phyloP scores from a whole-genome alignment of 345 rosid species.

The Moricandia moricandioides region DNA sequence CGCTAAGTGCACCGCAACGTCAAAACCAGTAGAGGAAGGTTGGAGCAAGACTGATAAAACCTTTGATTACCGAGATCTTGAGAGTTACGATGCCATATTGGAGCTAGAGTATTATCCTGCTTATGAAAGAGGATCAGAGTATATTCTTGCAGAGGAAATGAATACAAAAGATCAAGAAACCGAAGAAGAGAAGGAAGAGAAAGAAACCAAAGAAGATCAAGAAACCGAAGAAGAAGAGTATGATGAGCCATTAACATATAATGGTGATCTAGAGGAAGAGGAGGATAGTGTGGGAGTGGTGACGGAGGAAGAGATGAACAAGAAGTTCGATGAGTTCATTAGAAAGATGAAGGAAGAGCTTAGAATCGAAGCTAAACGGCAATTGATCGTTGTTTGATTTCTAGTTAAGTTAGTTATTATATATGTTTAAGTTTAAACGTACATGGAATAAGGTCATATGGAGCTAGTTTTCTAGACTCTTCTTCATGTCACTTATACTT shows the following conservation, averaged over 20 bases:
- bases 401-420: neutral
- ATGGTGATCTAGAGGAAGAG: conserved; percentile 26
- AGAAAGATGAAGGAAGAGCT: conserved; percentile 77
- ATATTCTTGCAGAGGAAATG: conserved; percentile 34
- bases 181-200: conserved; percentile 17
- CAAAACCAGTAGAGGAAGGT: conserved; percentile 19
- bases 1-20: conserved; percentile 42
- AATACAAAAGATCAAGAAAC: conserved; percentile 30
- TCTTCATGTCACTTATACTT: neutral
- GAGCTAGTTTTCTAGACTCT: conserved; percentile 12
- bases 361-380: conserved; percentile 60
- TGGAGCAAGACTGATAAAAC: neutral
- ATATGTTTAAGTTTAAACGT: conserved; percentile 2
- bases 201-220: conserved; percentile 10
- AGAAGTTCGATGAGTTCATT: conserved; percentile 85
- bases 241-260: conserved; percentile 3
- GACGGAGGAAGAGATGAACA: conserved; percentile 70
- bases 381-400: conserved; percentile 49
- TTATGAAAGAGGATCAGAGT: conserved; percentile 6
- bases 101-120: neutral
- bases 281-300: conserved; percentile 40
- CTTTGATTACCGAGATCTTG: conserved; percentile 28
- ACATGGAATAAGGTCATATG: conserved; percentile 3
- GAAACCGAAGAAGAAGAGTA: conserved; percentile 16
- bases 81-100: conserved; percentile 27